Evolutionary conservation across 805 yeast genomes (phyloP).

Genomic region (Saccharomycopsis javanensis): DNA sequence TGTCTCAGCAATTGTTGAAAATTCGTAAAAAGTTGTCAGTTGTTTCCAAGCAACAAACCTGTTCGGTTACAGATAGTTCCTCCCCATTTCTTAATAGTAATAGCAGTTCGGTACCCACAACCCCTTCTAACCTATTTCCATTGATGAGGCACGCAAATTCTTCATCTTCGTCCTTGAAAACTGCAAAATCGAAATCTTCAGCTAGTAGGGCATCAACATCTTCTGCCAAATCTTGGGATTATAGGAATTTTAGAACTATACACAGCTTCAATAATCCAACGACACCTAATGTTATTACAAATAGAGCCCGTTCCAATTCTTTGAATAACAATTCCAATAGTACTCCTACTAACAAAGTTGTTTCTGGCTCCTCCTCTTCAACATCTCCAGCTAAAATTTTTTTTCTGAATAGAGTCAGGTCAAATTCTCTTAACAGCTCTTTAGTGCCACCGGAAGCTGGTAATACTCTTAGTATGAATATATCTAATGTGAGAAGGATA

Average conservation of each 20-base stretch:
- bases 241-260: not conserved
- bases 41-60: not conserved
- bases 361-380: not conserved
- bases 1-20: not conserved
- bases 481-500: not conserved
- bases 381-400: not conserved
- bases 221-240: not conserved
- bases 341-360: not conserved
- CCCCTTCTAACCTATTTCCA: not conserved
- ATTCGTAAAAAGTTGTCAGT: not conserved
- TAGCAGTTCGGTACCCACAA: not conserved
- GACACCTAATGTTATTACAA: not conserved
- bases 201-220: not conserved
- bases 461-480: not conserved
- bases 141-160: not conserved
- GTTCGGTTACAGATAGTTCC: not conserved
- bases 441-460: not conserved
- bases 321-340: not conserved
- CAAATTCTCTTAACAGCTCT: constrained; percentile 12
- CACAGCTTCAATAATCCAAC: not conserved
- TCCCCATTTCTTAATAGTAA: not conserved
- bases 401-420: constrained; percentile 5
- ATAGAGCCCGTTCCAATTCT: not conserved
- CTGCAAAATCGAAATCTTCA: not conserved
- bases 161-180: not conserved